Evolutionary conservation across 805 yeast genomes (phyloP).

Genomic region (Huiozyma naganishii): DNA sequence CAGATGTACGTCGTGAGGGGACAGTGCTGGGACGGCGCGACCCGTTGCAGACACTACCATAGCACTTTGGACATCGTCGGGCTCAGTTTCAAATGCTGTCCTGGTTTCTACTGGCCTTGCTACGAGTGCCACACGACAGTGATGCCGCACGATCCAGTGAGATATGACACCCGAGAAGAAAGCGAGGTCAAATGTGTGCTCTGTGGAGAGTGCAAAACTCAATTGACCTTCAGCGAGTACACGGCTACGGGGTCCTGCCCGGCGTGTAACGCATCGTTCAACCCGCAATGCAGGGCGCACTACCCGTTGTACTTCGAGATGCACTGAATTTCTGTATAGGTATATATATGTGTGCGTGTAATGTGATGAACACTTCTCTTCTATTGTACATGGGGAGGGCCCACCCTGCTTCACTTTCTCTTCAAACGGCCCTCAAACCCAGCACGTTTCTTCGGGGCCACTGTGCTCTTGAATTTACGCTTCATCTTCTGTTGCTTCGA

Average conservation of each 20-base stretch:
- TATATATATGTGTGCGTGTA: neutral
- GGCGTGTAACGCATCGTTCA: constrained; percentile 17
- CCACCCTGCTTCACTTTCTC: constrained; percentile 6
- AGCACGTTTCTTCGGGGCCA: constrained; percentile 42
- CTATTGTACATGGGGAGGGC: neutral
- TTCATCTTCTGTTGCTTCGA: constrained; percentile 61
- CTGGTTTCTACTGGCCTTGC: constrained; percentile 20
- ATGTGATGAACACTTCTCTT: neutral
- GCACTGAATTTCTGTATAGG: neutral
- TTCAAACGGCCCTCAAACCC: constrained; percentile 74
- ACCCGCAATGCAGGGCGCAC: constrained; percentile 26
- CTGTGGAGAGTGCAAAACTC: constrained; percentile 23
- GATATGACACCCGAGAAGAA: constrained; percentile 8
- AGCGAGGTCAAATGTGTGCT: constrained; percentile 11
- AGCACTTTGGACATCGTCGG: constrained; percentile 23
- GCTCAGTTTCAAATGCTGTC: constrained; percentile 25
- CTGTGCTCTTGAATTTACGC: constrained; percentile 41
- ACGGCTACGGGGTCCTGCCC: constrained; percentile 9
- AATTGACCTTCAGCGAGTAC: constrained; percentile 22
- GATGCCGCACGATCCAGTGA: constrained; percentile 9
- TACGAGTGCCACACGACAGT: constrained; percentile 20
- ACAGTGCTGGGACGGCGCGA: constrained; percentile 15
- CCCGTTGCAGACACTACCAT: constrained; percentile 28
- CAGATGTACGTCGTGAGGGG: constrained; percentile 9
- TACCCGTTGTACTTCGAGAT: constrained; percentile 22